Base-by-base conservation (phyloP, 805 yeast genomes). In the Saccharomycopsis lassenensis region DNA sequence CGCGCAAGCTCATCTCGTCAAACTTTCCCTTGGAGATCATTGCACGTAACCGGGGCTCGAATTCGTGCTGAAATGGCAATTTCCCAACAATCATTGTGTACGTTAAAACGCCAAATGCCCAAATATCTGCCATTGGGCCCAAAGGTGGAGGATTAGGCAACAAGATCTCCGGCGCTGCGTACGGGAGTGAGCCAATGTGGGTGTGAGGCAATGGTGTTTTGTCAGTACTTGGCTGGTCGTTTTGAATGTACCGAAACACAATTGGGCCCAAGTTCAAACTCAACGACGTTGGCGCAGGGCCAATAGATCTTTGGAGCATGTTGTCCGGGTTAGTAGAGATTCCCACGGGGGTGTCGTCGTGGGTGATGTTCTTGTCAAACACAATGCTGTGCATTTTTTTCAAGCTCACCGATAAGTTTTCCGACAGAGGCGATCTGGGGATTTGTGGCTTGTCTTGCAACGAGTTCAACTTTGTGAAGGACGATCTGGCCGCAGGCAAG, bases 181-280 rank as follows among this genome's bases (percentile, higher is more conserved):
- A 87, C 0, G 96, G 95, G 22, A 87, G 62, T 1, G 95, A 86
- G 0, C 97, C 97, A 33, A 84, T 81, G 47, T 77, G 79, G 16
- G 73, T 59, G 51, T 75, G 80, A 1, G 83, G 83, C 23, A 67
- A 29, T 6, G 47, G 43, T 8, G 38, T 43, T 28, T 37, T 36
- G 20, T 44, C 40, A 21, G 43, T 33, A 15, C 33, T 29, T 22
- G 51, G 48, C 29, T 48, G 48, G 16, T 46, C 43, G 33, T 39
- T 46, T 23, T 50, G 54, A 44, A 31, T 50, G 38, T 32, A 49
- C 42, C 17, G 51, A 31, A 31, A 51, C 45, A 15, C 52, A 44
- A 41, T 48, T 48, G 38, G 46, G 32, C 27, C 28, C 17, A 44
- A 26, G 24, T 44, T 39, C 31, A 48, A 36, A 25, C 25, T 43